These are phyloP conservation scores for Monosporascus sp. DNA, from an alignment of 2,329 filamentous ascomycete genomes.

Conservation along the genomic window DNA sequence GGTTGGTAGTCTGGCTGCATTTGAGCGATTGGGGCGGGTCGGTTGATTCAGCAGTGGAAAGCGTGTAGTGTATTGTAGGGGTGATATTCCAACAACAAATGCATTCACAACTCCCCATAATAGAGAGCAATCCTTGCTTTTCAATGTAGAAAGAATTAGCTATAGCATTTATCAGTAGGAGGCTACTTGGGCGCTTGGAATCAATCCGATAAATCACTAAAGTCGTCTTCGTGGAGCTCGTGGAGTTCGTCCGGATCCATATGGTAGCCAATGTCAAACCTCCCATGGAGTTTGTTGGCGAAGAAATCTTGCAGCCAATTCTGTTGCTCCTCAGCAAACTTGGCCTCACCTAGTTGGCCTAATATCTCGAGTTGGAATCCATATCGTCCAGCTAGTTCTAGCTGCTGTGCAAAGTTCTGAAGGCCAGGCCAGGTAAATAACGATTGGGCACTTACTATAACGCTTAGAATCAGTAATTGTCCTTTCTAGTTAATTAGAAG, in stretches of 20 bases:
- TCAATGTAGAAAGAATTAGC: too few species aligned
- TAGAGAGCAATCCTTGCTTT: too few species aligned
- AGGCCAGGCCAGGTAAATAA: slow-evolving; percentile 48
- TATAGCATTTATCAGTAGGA: background rate
- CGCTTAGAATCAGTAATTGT: too few species aligned
- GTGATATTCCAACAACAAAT: too few species aligned
- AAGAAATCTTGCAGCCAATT: slow-evolving; percentile 19
- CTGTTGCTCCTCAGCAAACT: slow-evolving; percentile 22
- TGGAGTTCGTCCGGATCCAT: slow-evolving; percentile 29
- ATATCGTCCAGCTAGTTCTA: slow-evolving; percentile 23
- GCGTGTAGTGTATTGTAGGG: too few species aligned
- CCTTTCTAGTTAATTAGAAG: too few species aligned
- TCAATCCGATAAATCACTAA: slow-evolving; percentile 21
- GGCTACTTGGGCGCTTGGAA: slow-evolving; percentile 1
- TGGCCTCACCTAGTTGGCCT: slow-evolving; percentile 25
- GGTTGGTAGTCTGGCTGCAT: too few species aligned
- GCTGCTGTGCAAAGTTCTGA: slow-evolving; percentile 30
- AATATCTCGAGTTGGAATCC: slow-evolving; percentile 29
- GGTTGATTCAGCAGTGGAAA: too few species aligned
- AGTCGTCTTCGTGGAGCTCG: slow-evolving; percentile 30
- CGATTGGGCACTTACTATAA: slow-evolving; percentile 43
- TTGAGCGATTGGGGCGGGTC: too few species aligned
- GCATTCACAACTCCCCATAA: too few species aligned
- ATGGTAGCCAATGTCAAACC: slow-evolving; percentile 27
- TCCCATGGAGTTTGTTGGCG: slow-evolving; percentile 21